A percentile compares a stretch with the other conserved stretches of the same genome.
Conservation (phyloP, 176 grass and related monocot species). For the Oryza rufipogon region DNA sequence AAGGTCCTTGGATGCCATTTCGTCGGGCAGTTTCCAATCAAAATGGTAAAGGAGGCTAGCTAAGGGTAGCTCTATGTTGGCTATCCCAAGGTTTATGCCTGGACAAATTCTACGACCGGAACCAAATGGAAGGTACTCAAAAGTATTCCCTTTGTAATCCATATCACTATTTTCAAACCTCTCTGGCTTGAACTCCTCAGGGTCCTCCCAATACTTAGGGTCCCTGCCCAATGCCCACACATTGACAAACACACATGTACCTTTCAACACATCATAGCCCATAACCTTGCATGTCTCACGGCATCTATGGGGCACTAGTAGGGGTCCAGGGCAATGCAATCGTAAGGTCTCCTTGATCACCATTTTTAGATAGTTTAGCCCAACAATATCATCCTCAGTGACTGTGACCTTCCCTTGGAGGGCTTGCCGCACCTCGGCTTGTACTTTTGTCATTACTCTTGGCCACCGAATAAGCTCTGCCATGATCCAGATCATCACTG, state of each 20-base stretch:
- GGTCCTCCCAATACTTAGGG: background rate
- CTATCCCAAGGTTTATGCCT: background rate
- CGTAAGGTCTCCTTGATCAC: background rate
- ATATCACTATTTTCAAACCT: background rate
- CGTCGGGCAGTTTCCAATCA: background rate
- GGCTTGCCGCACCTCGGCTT: constrained; percentile 39
- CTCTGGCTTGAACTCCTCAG: background rate
- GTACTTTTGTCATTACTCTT: constrained; percentile 21
- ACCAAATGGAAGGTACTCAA: background rate
- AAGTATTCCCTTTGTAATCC: background rate
- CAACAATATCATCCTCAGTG: constrained; percentile 2
- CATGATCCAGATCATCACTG: constrained; percentile 38
- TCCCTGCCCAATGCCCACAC: background rate
- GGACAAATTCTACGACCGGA: background rate
- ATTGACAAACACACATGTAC: background rate
- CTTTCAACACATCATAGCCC: background rate
- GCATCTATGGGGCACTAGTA: background rate
- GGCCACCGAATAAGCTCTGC: constrained; percentile 41
- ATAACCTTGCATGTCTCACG: background rate
- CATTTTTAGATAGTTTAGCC: constrained; percentile 25
- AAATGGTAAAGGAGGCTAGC: background rate
- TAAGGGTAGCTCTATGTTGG: background rate
- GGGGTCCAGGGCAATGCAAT: background rate
- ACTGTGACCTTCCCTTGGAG: constrained; percentile 33
- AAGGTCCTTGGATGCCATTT: background rate